These are phyloP conservation scores for Candida qinlingensis DNA, from an alignment of 805 yeast genomes.

Conservation along the genomic window DNA sequence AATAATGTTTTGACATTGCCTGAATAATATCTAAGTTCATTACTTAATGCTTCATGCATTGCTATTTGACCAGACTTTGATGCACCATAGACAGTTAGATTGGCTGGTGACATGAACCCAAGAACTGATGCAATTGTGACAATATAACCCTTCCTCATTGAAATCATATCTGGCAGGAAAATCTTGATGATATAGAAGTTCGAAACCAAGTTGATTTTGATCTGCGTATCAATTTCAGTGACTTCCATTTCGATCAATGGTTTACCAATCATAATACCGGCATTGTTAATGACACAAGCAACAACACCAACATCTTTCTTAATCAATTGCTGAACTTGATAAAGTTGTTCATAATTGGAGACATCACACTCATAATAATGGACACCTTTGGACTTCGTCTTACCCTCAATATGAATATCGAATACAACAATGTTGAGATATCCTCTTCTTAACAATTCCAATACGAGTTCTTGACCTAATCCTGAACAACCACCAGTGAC, in stretches of 20 bases:
- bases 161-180: conserved; percentile 70
- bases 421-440: conserved; percentile 55
- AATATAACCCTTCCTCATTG: conserved; percentile 59
- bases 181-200: conserved; percentile 64
- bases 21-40: conserved; percentile 51
- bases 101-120: conserved; percentile 82
- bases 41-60: conserved; percentile 73
- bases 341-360: conserved; percentile 42
- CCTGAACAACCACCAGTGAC: conserved; percentile 87
- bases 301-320: conserved; percentile 48
- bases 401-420: conserved; percentile 41
- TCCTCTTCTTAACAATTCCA: conserved; percentile 35
- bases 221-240: conserved; percentile 54
- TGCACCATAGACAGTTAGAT: conserved; percentile 78
- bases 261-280: conserved; percentile 66
- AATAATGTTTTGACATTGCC: conserved; percentile 67
- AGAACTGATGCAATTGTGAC: conserved; percentile 80
- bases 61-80: conserved; percentile 84
- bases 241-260: conserved; percentile 47
- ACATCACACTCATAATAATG: conserved; percentile 69
- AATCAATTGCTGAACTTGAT: conserved; percentile 35
- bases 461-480: conserved; percentile 62
- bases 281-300: conserved; percentile 76
- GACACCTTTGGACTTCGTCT: conserved; percentile 28
- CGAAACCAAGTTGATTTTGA: conserved; percentile 66